Evolutionary conservation across 441 rosid genomes (phyloP).

Genomic region (Pelargonium exstipulatum): DNA sequence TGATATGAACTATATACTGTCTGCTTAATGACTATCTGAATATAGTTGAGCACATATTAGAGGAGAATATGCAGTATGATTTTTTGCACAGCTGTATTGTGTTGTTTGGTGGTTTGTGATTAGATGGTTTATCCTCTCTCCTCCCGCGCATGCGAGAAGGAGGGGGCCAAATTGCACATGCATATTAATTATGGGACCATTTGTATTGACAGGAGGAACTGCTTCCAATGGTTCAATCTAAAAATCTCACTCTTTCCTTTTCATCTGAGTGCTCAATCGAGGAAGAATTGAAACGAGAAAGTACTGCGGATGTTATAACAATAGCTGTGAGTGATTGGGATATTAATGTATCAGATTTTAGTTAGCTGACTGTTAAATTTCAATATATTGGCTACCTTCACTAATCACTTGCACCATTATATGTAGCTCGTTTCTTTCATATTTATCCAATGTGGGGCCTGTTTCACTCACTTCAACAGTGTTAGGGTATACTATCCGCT

Average conservation of each 20-base stretch:
- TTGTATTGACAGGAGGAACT: slow-evolving; percentile 49
- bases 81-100: not conserved
- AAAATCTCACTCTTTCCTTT: slow-evolving; percentile 60
- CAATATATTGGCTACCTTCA: not conserved
- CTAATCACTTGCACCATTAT: too few relatives aligned
- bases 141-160: not conserved
- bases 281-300: slow-evolving; percentile 74
- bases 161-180: not conserved
- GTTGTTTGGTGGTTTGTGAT: not conserved
- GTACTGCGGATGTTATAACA: slow-evolving; percentile 65
- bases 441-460: too few relatives aligned
- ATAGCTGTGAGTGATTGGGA: slow-evolving; percentile 40
- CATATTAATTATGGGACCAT: slow-evolving; percentile 5
- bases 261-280: slow-evolving; percentile 80
- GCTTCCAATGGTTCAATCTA: slow-evolving; percentile 48
- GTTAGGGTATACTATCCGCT: too few relatives aligned
- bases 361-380: not conserved
- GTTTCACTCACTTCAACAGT: too few relatives aligned
- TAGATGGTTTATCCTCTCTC: slow-evolving; percentile 3
- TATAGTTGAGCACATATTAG: not conserved
- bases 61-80: not conserved
- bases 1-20: not conserved
- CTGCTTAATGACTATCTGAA: not conserved
- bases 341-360: slow-evolving; percentile 4
- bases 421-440: too few relatives aligned